A percentile compares a stretch with the other conserved stretches of the same genome.
Evolutionary conservation across 495 filamentous ascomycete genomes (phyloP).

Genomic region (Staphylotrichum longicolle): DNA sequence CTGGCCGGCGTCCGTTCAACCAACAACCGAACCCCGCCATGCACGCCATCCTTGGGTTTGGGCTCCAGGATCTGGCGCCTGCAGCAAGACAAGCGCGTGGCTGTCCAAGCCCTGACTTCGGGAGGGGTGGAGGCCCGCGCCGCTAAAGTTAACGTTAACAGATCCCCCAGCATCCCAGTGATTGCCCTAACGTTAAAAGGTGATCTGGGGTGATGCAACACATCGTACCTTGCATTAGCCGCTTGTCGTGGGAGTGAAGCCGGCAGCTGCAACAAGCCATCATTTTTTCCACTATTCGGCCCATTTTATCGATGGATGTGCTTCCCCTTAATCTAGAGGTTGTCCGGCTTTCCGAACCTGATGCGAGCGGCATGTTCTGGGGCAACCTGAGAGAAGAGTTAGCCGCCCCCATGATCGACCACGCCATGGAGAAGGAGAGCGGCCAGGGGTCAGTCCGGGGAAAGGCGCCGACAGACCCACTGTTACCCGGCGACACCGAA

Average conservation of each 20-base stretch:
- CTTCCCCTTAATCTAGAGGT: too few relatives aligned
- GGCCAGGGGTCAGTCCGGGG: slow-evolving; percentile 9
- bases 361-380: background rate
- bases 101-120: background rate
- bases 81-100: too few relatives aligned
- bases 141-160: background rate
- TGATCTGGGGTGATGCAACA: background rate
- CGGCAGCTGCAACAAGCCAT: too few relatives aligned
- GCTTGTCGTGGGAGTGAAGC: too few relatives aligned
- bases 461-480: slow-evolving; percentile 2
- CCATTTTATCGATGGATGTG: too few relatives aligned
- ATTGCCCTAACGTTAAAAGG: background rate
- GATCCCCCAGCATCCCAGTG: background rate
- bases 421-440: background rate
- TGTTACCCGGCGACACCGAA: slow-evolving; percentile 12
- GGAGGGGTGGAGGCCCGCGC: background rate
- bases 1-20: too few relatives aligned
- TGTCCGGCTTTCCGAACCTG: too few relatives aligned
- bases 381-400: background rate
- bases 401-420: slow-evolving; percentile 3
- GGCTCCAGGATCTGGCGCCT: too few relatives aligned
- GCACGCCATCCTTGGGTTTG: too few relatives aligned
- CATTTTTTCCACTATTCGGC: too few relatives aligned
- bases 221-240: background rate
- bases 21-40: too few relatives aligned